phyloP scores from a whole-genome alignment of 73 alveolate genomes.

The Uronychia setigera region DNA sequence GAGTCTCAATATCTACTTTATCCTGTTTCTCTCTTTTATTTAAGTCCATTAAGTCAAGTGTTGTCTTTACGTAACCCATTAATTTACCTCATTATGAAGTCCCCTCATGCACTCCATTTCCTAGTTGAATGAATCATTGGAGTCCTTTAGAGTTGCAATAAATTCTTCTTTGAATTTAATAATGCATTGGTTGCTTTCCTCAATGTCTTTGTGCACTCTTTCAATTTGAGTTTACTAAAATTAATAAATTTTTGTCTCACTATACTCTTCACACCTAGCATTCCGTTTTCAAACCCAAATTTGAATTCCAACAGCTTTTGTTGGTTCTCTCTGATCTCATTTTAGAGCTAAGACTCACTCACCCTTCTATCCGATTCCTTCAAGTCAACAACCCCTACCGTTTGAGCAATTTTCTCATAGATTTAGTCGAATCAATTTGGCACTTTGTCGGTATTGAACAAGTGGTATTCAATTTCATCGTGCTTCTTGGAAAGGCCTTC shows the following conservation, averaged over 20 bases:
- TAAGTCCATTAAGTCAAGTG: not conserved
- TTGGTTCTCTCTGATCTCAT: no score
- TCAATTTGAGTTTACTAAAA: not conserved
- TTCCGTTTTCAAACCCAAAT: not conserved
- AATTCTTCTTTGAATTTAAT: not conserved
- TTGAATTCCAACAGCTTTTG: no score
- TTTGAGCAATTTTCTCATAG: no score
- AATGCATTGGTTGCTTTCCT: not conserved
- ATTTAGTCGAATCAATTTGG: no score
- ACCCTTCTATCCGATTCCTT: no score
- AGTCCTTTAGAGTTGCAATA: not conserved
- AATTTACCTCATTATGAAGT: not conserved
- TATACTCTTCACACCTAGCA: not conserved
- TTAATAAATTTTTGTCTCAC: not conserved
- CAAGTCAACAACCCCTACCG: no score
- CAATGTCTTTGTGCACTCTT: not conserved
- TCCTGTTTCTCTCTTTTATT: not conserved
- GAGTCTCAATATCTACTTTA: not conserved
- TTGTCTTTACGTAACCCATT: not conserved
- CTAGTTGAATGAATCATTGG: not conserved
- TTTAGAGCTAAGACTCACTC: no score
- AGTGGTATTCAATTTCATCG: no score
- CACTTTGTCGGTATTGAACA: no score
- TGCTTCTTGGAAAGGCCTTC: no score
- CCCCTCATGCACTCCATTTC: not conserved